These are phyloP conservation scores for Neonectria hederae DNA, from an alignment of 2,329 filamentous ascomycete species.

Conservation along the genomic window DNA sequence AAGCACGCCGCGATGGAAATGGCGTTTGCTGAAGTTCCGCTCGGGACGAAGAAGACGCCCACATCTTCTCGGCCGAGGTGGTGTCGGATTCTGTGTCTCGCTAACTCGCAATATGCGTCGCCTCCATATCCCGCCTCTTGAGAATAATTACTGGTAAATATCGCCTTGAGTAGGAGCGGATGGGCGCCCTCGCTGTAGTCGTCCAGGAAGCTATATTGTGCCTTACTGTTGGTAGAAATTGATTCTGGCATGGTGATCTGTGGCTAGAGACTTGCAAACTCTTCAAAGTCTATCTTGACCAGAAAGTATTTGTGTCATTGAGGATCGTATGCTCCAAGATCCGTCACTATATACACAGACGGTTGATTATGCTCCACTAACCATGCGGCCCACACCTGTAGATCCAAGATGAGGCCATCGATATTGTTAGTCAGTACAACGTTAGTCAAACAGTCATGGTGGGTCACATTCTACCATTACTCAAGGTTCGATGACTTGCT, in stretches of 20 bases:
- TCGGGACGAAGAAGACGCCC: conserved; percentile 61
- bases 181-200: conserved; percentile 64
- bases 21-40: conserved; percentile 61
- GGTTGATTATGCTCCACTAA: conserved; percentile 17
- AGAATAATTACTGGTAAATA: conserved; percentile 54
- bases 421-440: conserved; percentile 32
- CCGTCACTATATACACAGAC: neutral
- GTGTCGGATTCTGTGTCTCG: conserved; percentile 52
- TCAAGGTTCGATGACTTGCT: conserved; percentile 11
- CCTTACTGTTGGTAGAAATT: conserved; percentile 21
- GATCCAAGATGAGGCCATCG: conserved; percentile 18
- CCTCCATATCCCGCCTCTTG: conserved; percentile 59
- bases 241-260: conserved; percentile 31
- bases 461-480: conserved; percentile 13
- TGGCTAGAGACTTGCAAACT: neutral
- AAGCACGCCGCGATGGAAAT: conserved; percentile 62
- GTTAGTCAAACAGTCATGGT: conserved; percentile 33
- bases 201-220: conserved; percentile 58
- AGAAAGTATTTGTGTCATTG: no score
- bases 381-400: conserved; percentile 26
- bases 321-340: neutral
- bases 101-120: conserved; percentile 55
- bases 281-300: neutral
- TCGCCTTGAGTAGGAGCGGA: conserved; percentile 57
- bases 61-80: conserved; percentile 52